phyloP scores from a whole-genome alignment of 2,329 filamentous ascomycete species.

The Cryoendolithus antarcticus region DNA sequence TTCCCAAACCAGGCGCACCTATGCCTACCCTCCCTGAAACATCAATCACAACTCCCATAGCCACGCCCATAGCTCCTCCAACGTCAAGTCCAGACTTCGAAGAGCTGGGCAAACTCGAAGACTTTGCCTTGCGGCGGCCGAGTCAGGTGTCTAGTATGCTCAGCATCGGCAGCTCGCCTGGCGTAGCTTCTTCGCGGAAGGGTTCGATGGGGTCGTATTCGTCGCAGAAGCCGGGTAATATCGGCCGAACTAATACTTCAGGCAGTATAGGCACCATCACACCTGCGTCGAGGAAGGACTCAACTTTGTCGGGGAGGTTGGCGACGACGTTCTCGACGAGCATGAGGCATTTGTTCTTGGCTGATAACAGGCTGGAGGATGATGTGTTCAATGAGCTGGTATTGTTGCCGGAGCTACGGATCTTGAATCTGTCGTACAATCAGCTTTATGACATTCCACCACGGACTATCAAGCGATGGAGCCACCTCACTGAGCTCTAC shows the following conservation, averaged over 20 bases:
- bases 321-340: conserved; percentile 81
- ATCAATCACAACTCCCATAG: conserved; percentile 31
- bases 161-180: conserved; percentile 40
- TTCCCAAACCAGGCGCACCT: conserved; percentile 69
- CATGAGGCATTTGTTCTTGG: conserved; percentile 70
- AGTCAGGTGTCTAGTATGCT: conserved; percentile 70
- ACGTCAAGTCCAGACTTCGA: conserved; percentile 61
- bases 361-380: conserved; percentile 87
- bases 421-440: conserved; percentile 92
- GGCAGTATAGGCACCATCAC: conserved; percentile 44
- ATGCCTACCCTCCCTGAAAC: conserved; percentile 32
- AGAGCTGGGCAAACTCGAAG: conserved; percentile 57
- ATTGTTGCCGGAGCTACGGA: conserved; percentile 66
- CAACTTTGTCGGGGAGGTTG: conserved; percentile 66
- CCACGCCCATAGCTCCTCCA: conserved; percentile 23
- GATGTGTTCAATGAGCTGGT: conserved; percentile 90
- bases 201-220: conserved; percentile 73
- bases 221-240: conserved; percentile 44
- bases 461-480: conserved; percentile 78
- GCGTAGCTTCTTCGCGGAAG: conserved; percentile 44
- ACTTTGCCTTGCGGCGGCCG: conserved; percentile 55
- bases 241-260: conserved; percentile 66
- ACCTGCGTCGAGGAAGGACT: conserved; percentile 64
- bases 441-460: conserved; percentile 85
- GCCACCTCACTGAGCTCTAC: conserved; percentile 80